Conservation (phyloP, 208 protist species). For the Jaenimonas drosophilae region DNA sequence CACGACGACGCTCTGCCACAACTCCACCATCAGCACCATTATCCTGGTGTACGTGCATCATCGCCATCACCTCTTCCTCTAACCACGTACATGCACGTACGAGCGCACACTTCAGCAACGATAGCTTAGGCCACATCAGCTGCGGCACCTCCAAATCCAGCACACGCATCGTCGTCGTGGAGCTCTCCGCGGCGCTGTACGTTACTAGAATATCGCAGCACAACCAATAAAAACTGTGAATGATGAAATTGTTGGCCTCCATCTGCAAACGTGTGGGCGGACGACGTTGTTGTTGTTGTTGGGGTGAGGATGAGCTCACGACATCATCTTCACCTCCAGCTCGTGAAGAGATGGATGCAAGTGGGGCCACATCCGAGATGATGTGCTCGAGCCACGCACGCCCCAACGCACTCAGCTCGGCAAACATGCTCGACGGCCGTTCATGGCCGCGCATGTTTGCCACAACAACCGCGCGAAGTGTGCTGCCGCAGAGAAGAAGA, state of each 20-base stretch:
- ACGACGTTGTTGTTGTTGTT: background rate
- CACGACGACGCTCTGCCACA: background rate
- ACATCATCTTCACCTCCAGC: constrained; percentile 6
- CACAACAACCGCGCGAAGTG: constrained; percentile 24
- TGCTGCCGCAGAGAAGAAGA: constrained; percentile 34
- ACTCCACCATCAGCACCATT: background rate
- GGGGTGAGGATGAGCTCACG: background rate
- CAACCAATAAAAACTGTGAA: constrained; percentile 51
- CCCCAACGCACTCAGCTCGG: constrained; percentile 30
- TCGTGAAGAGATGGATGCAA: too few relatives aligned
- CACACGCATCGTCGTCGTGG: constrained; percentile 9
- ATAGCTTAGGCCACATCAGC: constrained; percentile 32
- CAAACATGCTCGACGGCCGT: constrained; percentile 20
- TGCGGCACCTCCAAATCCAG: constrained; percentile 49
- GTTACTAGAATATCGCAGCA: constrained; percentile 28
- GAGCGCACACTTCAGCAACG: constrained; percentile 47
- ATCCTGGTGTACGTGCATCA: too few relatives aligned
- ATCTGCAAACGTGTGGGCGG: constrained; percentile 33
- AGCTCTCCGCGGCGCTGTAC: constrained; percentile 12
- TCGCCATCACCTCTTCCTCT: constrained; percentile 6
- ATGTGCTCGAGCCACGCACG: constrained; percentile 15
- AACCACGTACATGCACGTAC: constrained; percentile 32
- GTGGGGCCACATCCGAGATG: constrained; percentile 24
- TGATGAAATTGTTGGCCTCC: constrained; percentile 51
- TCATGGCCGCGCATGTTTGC: constrained; percentile 4